Evolutionary conservation across 2,329 filamentous ascomycete species (phyloP).

Genomic region (Venturia asperata): DNA sequence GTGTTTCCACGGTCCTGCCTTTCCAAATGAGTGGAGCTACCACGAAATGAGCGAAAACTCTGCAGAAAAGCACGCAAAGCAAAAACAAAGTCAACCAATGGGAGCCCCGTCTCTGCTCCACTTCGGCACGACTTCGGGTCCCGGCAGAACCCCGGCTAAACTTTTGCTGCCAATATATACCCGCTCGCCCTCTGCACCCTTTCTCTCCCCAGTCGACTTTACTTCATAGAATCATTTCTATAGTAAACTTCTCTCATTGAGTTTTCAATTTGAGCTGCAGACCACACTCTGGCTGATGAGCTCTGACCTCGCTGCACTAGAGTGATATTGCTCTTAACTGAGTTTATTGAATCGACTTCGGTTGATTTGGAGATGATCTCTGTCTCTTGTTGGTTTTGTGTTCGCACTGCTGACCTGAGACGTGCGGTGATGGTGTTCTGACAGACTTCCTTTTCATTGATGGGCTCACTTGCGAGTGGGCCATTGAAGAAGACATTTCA

Average conservation of each 20-base stretch:
- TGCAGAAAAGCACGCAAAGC: no score
- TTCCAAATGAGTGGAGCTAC: no score
- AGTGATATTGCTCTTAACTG: constrained; percentile 61
- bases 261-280: constrained; percentile 88
- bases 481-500: constrained; percentile 18
- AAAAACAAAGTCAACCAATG: no score
- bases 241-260: constrained; percentile 92
- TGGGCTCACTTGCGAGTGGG: constrained; percentile 13
- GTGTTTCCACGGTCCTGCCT: no score
- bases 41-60: no score
- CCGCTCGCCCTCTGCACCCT: no score
- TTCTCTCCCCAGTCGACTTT: neutral
- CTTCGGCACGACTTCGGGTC: no score
- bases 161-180: no score
- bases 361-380: constrained; percentile 95
- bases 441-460: constrained; percentile 50
- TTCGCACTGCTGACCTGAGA: constrained; percentile 68
- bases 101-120: no score
- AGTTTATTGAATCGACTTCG: constrained; percentile 52
- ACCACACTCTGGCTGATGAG: constrained; percentile 92
- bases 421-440: constrained; percentile 86
- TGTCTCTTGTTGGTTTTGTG: constrained; percentile 65
- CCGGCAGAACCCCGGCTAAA: no score
- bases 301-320: constrained; percentile 71
- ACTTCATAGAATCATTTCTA: constrained; percentile 83